phyloP scores from a whole-genome alignment of 306 rosid genomes.

The Prunus persica region Prunus_persica_NCBIv2 NC_034014.1:8157501-8158000 shows the following conservation, averaged over 20 bases:
- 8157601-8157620: conserved; percentile 27
- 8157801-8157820: neutral
- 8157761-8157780: neutral
- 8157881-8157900: neutral
- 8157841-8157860: neutral
- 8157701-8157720: conserved; percentile 32
- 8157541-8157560: neutral
- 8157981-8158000: conserved; percentile 35
- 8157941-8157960: conserved; percentile 35
- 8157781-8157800: neutral
- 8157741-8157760: neutral
- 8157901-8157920: conserved; percentile 9
- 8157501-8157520: no score
- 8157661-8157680: conserved; percentile 33
- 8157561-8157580: neutral
- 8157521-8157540: no score
- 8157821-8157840: conserved; percentile 19
- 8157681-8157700: conserved; percentile 26
- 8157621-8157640: conserved; percentile 39
- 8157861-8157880: neutral
- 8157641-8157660: conserved; percentile 39
- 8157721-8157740: conserved; percentile 33
- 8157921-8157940: conserved; percentile 42
- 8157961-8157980: conserved; percentile 10
- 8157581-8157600: neutral